Base-by-base conservation (phyloP, 805 yeast species). In the Wickerhamiella cacticola region DNA sequence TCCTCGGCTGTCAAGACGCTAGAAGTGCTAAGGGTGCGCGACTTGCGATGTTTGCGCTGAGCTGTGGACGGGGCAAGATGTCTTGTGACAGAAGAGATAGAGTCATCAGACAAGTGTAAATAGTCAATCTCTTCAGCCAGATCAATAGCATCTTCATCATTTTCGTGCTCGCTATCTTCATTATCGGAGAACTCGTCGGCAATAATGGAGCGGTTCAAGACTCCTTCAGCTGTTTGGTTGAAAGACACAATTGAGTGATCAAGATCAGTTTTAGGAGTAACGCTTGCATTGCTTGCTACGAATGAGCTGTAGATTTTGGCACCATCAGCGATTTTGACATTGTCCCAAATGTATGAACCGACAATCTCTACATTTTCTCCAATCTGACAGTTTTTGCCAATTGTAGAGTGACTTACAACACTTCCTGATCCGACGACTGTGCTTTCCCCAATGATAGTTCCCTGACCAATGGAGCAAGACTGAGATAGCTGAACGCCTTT, bases 281-380 rank as follows among this genome's bases (percentile, higher is more conserved):
- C 66, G 1, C 63, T 61, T 0, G 82, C 80, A 53, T 71, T 63
- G 22, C 75, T 70, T 3, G 95, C 96, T 33, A 92, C 71, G 26
- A 89, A 78, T 1, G 92, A 71, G 55, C 78, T 75, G 42, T 69
- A 69, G 12, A 89, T 64, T 1, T 60, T 63, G 21, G 75, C 70
- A 43, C 77, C 72, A 60, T 86, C 89, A 47, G 74, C 84, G 52
- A 92, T 78, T 2, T 68, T 65, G 0, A 84, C 80, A 53, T 83
- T 76, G 56, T 86, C 94, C 95, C 96, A 89, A 41, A 92, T 74
- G 60, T 83, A 88, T 16, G 95, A 79, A 58, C 84, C 79, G 41
- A 68, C 73, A 41, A 92, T 77, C 1, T 54, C 63, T 21, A 82
- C 92, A 56, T 83, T 79, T 45, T 77, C 73, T 25, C 96, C 97